Evolutionary conservation across 768 basidiomycete species (phyloP).

Genomic region (Naematelia aurantialba): DNA sequence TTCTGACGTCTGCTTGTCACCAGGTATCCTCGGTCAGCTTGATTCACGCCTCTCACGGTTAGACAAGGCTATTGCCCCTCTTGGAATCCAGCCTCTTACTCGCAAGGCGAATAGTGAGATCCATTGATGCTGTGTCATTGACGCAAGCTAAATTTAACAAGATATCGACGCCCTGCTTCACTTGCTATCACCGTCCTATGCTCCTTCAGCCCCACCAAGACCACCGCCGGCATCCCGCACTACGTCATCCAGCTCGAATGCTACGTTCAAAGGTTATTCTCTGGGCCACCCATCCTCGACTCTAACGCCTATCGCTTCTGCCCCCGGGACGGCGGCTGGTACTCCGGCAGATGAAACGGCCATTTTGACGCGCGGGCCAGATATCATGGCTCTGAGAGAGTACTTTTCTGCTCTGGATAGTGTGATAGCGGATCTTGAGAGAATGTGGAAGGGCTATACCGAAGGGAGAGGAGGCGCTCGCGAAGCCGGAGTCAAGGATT

Average conservation of each 20-base stretch:
- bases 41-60: conserved; percentile 44
- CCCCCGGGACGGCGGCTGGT: conserved; percentile 15
- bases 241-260: conserved; percentile 8
- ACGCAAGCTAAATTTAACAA: too few species aligned
- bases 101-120: conserved; percentile 43
- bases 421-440: conserved; percentile 41
- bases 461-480: conserved; percentile 40
- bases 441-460: conserved; percentile 38
- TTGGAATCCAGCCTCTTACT: conserved; percentile 45
- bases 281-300: conserved; percentile 15
- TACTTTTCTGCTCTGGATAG: conserved; percentile 43
- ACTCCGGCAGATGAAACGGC: conserved; percentile 45
- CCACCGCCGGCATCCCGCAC: conserved; percentile 3
- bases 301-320: conserved; percentile 25
- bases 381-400: conserved; percentile 42
- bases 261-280: conserved; percentile 23
- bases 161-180: conserved; percentile 15
- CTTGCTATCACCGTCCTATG: neutral
- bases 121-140: neutral
- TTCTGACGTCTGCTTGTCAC: neutral
- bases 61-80: conserved; percentile 48
- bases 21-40: conserved; percentile 44
- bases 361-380: conserved; percentile 39
- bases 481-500: conserved; percentile 43
- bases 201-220: neutral